phyloP scores from a whole-genome alignment of 23 red algal genomes.

The Gracilariopsis chorda region DNA sequence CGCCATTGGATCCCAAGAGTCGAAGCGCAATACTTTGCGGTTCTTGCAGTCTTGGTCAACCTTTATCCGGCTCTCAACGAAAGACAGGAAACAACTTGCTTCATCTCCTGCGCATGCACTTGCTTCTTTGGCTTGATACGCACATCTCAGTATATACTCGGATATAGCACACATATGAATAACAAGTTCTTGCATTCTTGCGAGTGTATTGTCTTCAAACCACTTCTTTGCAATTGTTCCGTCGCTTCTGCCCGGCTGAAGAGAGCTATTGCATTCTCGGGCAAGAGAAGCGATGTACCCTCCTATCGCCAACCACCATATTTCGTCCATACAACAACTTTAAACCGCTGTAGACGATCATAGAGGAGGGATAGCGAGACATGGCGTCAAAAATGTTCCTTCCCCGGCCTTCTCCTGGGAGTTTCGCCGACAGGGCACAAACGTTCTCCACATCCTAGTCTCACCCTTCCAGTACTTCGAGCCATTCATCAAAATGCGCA shows the following conservation, averaged over 20 bases:
- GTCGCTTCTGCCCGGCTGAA: background rate
- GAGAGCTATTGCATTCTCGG: background rate
- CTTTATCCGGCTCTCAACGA: too few relatives aligned
- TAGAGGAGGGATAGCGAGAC: background rate
- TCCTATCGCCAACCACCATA: background rate
- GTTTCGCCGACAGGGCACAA: background rate
- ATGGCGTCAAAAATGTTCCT: background rate
- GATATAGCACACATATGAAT: background rate
- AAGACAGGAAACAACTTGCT: too few relatives aligned
- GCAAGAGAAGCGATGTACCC: background rate
- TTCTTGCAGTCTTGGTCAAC: too few relatives aligned
- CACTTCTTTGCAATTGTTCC: background rate
- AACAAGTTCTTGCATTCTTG: background rate
- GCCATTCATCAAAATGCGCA: background rate
- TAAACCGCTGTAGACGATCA: background rate
- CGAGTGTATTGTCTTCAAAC: background rate
- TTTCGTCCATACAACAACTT: background rate
- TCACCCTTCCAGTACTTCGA: background rate
- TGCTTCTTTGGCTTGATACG: too few relatives aligned
- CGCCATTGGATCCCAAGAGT: too few relatives aligned
- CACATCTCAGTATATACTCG: background rate
- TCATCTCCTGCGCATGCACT: background rate
- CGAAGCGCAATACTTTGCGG: too few relatives aligned
- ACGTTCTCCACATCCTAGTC: background rate
- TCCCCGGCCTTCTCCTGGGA: background rate